Percentiles rank a stretch among this genome's conserved stretches.
phyloP scores from a whole-genome alignment of 345 rosid species.

The Euphorbia peplus region DNA sequence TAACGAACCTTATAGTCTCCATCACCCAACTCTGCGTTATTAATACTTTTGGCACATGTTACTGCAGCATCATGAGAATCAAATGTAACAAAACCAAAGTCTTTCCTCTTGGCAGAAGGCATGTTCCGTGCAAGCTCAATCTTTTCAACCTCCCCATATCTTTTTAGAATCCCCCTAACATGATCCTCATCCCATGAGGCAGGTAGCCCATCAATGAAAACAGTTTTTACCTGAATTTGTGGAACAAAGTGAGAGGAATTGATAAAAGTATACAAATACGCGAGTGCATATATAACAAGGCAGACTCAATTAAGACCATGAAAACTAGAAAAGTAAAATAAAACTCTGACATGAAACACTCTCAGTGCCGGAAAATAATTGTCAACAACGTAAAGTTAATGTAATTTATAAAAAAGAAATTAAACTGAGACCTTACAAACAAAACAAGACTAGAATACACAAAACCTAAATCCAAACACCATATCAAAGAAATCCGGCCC shows the following conservation, averaged over 20 bases:
- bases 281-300: background rate
- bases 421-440: too few relatives aligned
- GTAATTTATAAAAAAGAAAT: background rate
- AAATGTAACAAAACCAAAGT: slow-evolving; percentile 95
- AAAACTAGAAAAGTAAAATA: background rate
- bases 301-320: background rate
- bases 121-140: slow-evolving; percentile 95
- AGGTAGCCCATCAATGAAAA: slow-evolving; percentile 85
- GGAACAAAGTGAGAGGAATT: slow-evolving; percentile 5
- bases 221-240: slow-evolving; percentile 72
- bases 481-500: background rate
- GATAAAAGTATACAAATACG: background rate
- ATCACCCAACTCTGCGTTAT: slow-evolving; percentile 82
- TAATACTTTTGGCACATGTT: slow-evolving; percentile 82
- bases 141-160: slow-evolving; percentile 78
- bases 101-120: slow-evolving; percentile 97
- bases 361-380: background rate
- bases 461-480: background rate
- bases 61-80: slow-evolving; percentile 93
- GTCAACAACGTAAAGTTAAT: background rate
- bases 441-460: background rate
- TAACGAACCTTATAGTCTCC: slow-evolving; percentile 70
- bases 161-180: slow-evolving; percentile 62
- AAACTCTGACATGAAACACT: background rate
- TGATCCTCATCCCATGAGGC: slow-evolving; percentile 94